Percentiles rank a stretch among this genome's conserved stretches.
Evolutionary conservation across 495 filamentous ascomycete genomes (phyloP).

Genomic region (Baudoinia panamericana): DNA sequence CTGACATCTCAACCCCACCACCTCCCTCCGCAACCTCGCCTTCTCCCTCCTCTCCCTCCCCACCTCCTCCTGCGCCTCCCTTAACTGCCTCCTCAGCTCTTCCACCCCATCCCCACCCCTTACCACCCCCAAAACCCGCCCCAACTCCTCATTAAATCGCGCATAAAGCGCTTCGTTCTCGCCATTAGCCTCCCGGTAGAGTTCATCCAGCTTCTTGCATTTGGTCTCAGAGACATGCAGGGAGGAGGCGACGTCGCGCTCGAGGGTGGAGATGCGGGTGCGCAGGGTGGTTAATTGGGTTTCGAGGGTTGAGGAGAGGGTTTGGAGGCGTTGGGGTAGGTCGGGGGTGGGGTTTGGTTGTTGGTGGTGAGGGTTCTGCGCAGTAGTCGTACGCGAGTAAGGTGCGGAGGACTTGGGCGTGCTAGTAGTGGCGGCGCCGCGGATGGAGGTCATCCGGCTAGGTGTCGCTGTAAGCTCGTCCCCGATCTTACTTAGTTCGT

Average conservation of each 20-base stretch:
- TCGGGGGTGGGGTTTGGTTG: conserved; percentile 40
- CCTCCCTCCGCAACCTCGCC: conserved; percentile 22
- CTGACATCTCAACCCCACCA: conserved; percentile 24
- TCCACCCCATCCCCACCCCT: conserved; percentile 61
- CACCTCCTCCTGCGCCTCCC: conserved; percentile 32
- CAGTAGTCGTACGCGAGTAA: conserved; percentile 22
- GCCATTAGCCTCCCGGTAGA: conserved; percentile 75
- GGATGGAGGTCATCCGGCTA: conserved; percentile 12
- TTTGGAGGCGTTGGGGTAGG: conserved; percentile 17
- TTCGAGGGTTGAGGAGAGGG: conserved; percentile 32
- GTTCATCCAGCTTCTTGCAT: conserved; percentile 69
- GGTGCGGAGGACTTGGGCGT: conserved; percentile 6
- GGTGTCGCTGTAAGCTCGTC: conserved; percentile 62
- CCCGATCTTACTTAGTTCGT: conserved; percentile 69
- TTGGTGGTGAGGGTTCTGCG: conserved; percentile 38
- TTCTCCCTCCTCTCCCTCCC: conserved; percentile 17
- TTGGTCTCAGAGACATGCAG: conserved; percentile 62
- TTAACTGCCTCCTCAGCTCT: conserved; percentile 54
- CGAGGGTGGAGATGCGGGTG: conserved; percentile 45
- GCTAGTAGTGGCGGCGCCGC: conserved; percentile 1
- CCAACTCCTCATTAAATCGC: conserved; percentile 80
- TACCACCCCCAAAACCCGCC: conserved; percentile 64
- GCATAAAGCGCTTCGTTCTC: conserved; percentile 94
- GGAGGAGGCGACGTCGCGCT: conserved; percentile 53
- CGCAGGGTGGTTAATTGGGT: conserved; percentile 47